A percentile compares a stretch with the other conserved stretches of the same genome.
Conservation (phyloP, 2,329 filamentous ascomycete genomes). For the Sporothrix dimorphospora region DNA sequence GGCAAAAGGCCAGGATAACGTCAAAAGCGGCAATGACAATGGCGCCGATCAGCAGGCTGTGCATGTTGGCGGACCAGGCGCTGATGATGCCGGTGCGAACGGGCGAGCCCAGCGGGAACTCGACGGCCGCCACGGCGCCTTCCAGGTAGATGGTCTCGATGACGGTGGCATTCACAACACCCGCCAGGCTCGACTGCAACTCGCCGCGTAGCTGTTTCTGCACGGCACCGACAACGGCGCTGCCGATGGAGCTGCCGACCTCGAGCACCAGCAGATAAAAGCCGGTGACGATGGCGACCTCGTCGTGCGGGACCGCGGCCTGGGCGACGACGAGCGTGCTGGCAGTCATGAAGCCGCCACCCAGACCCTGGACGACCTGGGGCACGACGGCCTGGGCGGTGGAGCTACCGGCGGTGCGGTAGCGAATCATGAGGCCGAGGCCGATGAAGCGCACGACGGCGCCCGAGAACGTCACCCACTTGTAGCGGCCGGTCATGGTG, state of each 20-base stretch:
- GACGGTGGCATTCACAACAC: background rate
- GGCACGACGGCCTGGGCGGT: constrained; percentile 51
- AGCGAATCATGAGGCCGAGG: constrained; percentile 55
- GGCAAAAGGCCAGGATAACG: constrained; percentile 8
- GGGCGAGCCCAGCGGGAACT: background rate
- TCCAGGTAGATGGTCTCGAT: background rate
- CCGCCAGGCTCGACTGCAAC: background rate
- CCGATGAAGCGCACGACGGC: constrained; percentile 49
- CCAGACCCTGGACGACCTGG: constrained; percentile 53
- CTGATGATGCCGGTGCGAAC: constrained; percentile 12
- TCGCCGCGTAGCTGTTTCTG: constrained; percentile 18
- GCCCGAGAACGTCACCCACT: constrained; percentile 49
- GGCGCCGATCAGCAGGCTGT: constrained; percentile 13
- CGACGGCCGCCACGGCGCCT: background rate
- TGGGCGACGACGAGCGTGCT: constrained; percentile 20
- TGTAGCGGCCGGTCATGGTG: constrained; percentile 47
- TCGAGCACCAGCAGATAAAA: constrained; percentile 14
- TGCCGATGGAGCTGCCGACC: constrained; percentile 23
- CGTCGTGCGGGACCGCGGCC: constrained; percentile 19
- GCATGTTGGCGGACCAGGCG: constrained; percentile 16
- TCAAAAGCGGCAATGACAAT: constrained; percentile 16
- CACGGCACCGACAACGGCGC: constrained; percentile 15
- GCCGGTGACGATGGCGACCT: constrained; percentile 24
- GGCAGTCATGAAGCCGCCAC: constrained; percentile 34
- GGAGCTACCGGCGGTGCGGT: constrained; percentile 49